Evolutionary conservation across 2,329 filamentous ascomycete species (phyloP).

Genomic region (Bipolaris oryzae): DNA sequence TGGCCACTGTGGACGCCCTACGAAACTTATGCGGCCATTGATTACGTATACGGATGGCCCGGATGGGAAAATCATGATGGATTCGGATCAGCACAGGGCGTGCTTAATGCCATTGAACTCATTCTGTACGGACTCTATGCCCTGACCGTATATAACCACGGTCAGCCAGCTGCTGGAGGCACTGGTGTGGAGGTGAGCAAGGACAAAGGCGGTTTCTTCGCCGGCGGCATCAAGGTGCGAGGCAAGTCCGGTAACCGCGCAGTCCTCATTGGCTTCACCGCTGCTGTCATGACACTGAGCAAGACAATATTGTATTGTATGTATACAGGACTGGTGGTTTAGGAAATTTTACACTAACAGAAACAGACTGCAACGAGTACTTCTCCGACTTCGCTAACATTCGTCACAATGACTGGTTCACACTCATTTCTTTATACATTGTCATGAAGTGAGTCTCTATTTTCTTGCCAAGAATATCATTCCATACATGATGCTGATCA

Average conservation of each 20-base stretch:
- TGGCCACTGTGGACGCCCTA: constrained; percentile 77
- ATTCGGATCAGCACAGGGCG: constrained; percentile 77
- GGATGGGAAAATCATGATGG: constrained; percentile 70
- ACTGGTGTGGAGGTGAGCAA: constrained; percentile 49
- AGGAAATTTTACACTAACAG: constrained; percentile 11
- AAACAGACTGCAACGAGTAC: constrained; percentile 64
- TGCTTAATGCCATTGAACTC: constrained; percentile 72
- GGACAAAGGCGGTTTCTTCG: constrained; percentile 52
- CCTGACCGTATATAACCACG: constrained; percentile 56
- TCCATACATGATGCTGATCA: constrained; percentile 6
- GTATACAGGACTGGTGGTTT: constrained; percentile 31
- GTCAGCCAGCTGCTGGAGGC: constrained; percentile 41
- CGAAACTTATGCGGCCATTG: constrained; percentile 77
- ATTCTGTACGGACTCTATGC: constrained; percentile 68
- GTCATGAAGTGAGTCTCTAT: constrained; percentile 66
- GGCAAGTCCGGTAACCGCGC: constrained; percentile 61
- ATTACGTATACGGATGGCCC: constrained; percentile 81
- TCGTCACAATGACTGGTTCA: constrained; percentile 63
- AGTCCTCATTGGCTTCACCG: constrained; percentile 63
- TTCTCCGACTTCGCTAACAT: constrained; percentile 66
- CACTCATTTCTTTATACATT: constrained; percentile 65
- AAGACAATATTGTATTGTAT: constrained; percentile 72
- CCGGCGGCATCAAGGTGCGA: constrained; percentile 57
- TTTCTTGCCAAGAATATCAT: not conserved
- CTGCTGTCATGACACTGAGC: constrained; percentile 67